Percentiles rank a stretch among this genome's conserved stretches.
Conservation (phyloP, 345 rosid genomes). For the Reutealis trisperma region DNA sequence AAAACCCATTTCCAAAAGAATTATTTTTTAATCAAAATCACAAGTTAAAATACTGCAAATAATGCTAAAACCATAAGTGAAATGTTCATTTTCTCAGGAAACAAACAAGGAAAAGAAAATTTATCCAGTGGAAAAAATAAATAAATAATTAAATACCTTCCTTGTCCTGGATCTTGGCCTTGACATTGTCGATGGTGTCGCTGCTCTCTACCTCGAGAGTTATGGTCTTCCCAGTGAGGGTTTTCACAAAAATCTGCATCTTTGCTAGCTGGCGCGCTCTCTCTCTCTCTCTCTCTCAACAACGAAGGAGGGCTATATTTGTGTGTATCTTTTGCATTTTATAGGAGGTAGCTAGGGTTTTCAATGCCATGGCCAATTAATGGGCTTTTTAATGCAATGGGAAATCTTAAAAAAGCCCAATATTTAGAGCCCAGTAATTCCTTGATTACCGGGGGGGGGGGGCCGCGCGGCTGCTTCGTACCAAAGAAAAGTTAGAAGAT, state of each 20-base stretch:
- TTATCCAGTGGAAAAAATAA: not conserved
- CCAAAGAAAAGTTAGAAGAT: too few species aligned
- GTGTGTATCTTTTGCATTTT: not conserved
- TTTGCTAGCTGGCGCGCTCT: not conserved
- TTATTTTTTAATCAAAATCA: not conserved
- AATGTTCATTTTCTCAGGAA: slow-evolving; percentile 4
- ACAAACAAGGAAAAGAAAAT: not conserved
- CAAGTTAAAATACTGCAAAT: too few species aligned
- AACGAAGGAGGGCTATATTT: not conserved
- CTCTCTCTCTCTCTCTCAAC: not conserved
- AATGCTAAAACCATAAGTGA: too few species aligned
- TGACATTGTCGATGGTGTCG: slow-evolving; percentile 87
- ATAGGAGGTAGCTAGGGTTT: not conserved
- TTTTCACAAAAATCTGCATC: slow-evolving; percentile 95
- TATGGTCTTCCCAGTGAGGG: slow-evolving; percentile 90
- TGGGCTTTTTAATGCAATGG: too few species aligned
- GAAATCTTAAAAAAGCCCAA: too few species aligned
- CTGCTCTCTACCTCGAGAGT: slow-evolving; percentile 95
- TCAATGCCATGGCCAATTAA: not conserved
- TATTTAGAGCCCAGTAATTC: too few species aligned
- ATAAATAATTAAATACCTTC: slow-evolving; percentile 44
- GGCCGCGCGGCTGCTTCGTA: too few species aligned
- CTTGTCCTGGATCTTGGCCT: slow-evolving; percentile 92
- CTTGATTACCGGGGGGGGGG: too few species aligned
- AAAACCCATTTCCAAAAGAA: not conserved